Percentiles rank a stretch among this genome's conserved stretches.
phyloP scores from a whole-genome alignment of 2,329 filamentous ascomycete species.

The Ophiocordyceps camponoti-saundersi region DNA sequence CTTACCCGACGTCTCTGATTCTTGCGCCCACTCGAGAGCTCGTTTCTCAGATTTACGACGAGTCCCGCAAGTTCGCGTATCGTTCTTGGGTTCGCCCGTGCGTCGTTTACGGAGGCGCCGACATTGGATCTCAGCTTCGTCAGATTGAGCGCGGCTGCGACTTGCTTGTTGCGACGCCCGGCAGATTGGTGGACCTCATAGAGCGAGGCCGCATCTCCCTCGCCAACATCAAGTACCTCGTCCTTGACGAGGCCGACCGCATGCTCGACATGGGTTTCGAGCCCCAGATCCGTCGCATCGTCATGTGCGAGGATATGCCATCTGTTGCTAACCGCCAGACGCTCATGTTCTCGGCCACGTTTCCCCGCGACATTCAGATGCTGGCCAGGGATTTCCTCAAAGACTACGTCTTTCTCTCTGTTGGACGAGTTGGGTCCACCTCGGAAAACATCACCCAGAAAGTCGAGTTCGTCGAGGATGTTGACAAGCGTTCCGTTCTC shows the following conservation, averaged over 20 bases:
- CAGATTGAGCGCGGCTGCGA: constrained; percentile 97
- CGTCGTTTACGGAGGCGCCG: constrained; percentile 96
- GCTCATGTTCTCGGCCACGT: constrained; percentile 99
- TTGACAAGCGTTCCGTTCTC: constrained; percentile 93
- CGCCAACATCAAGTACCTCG: constrained; percentile 96
- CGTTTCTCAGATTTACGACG: constrained; percentile 96
- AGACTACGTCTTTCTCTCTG: constrained; percentile 97
- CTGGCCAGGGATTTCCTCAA: constrained; percentile 96
- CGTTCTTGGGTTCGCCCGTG: constrained; percentile 97
- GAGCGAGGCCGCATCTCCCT: constrained; percentile 97
- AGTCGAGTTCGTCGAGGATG: constrained; percentile 92
- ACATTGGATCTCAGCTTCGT: constrained; percentile 94
- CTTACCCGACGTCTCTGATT: constrained; percentile 89
- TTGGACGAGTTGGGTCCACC: constrained; percentile 94
- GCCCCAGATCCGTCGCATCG: constrained; percentile 96
- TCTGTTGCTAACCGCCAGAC: constrained; percentile 71
- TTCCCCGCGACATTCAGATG: constrained; percentile 98
- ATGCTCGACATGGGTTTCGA: constrained; percentile 99
- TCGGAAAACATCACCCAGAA: constrained; percentile 99
- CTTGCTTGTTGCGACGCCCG: constrained; percentile 89
- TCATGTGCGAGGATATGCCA: constrained; percentile 98
- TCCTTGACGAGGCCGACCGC: constrained; percentile 97
- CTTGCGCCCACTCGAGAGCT: constrained; percentile 94
- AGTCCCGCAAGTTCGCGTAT: constrained; percentile 95
- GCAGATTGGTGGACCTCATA: constrained; percentile 93